Conservation (phyloP, 495 filamentous ascomycete genomes). For the Amorphotheca resinae region DNA sequence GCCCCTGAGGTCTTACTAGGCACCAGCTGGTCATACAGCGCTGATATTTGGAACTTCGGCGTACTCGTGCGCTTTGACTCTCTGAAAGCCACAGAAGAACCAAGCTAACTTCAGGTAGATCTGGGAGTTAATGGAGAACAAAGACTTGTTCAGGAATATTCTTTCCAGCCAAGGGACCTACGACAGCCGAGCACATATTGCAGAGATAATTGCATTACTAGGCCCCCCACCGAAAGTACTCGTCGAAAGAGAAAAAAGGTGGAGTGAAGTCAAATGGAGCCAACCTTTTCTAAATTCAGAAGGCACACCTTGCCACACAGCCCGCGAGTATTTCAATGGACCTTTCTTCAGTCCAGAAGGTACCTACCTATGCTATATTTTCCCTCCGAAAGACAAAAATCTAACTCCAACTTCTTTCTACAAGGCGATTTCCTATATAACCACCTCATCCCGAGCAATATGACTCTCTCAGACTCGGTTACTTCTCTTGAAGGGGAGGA, state of each 20-base stretch:
- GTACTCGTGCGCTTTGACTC: slow-evolving; percentile 15
- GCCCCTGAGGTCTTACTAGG: slow-evolving; percentile 13
- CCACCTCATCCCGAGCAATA: slow-evolving; percentile 6
- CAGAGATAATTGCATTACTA: slow-evolving; percentile 24
- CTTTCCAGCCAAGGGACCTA: slow-evolving; percentile 15
- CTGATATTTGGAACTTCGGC: slow-evolving; percentile 17
- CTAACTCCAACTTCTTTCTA: background rate
- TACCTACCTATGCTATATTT: no score
- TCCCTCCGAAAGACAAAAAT: no score
- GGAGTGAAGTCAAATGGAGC: slow-evolving; percentile 11
- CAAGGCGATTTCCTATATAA: slow-evolving; percentile 5
- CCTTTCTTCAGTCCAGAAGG: slow-evolving; percentile 22
- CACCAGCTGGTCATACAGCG: slow-evolving; percentile 11
- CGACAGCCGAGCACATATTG: slow-evolving; percentile 19
- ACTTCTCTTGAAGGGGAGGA: slow-evolving; percentile 25
- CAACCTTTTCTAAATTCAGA: slow-evolving; percentile 5
- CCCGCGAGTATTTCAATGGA: slow-evolving; percentile 18
- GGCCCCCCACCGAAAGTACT: slow-evolving; percentile 24
- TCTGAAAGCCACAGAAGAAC: no score
- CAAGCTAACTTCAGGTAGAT: slow-evolving; percentile 20
- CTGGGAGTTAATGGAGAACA: slow-evolving; percentile 26
- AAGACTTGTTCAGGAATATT: slow-evolving; percentile 23
- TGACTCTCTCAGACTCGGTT: slow-evolving; percentile 7
- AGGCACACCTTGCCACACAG: slow-evolving; percentile 12
- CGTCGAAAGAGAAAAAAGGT: slow-evolving; percentile 18